Evolutionary conservation across 2,329 filamentous ascomycete genomes (phyloP).

Genomic region (Pseudopyrenochaeta lycopersici): DNA sequence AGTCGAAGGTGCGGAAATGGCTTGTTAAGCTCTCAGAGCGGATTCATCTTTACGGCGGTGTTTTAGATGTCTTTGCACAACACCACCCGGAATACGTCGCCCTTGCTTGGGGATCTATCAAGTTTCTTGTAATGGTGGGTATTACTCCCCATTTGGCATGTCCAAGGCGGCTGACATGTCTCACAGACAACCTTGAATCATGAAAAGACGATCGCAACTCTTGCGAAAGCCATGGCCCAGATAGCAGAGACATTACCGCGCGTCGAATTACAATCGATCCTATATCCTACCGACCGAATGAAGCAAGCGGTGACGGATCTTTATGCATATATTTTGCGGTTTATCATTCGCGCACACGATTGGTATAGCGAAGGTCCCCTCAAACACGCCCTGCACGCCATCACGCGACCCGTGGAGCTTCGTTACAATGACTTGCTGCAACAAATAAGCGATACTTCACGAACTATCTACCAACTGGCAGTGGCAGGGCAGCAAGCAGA

Average conservation of each 20-base stretch:
- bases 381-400: conserved; percentile 16
- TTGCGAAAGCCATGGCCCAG: conserved; percentile 9
- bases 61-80: conserved; percentile 34
- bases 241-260: conserved; percentile 20
- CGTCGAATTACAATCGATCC: conserved; percentile 1
- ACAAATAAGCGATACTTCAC: conserved; percentile 5
- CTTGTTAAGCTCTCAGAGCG: conserved; percentile 6
- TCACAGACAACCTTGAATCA: conserved; percentile 3
- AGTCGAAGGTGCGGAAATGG: conserved; percentile 14
- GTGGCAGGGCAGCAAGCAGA: conserved; percentile 4
- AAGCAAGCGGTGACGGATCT: conserved; percentile 23
- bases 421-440: conserved; percentile 24
- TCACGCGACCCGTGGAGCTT: conserved; percentile 23
- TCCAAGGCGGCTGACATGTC: background rate
- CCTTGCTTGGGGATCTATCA: conserved; percentile 41
- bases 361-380: conserved; percentile 39
- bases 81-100: conserved; percentile 42
- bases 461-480: conserved; percentile 3
- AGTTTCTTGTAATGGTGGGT: conserved; percentile 30
- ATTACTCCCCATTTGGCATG: background rate
- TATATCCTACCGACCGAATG: conserved; percentile 34
- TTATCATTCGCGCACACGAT: conserved; percentile 10
- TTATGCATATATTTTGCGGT: conserved; percentile 37
- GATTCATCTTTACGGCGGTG: conserved; percentile 21
- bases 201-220: background rate